phyloP scores from a whole-genome alignment of 345 rosid genomes.

The Hibiscus trionum region DNA sequence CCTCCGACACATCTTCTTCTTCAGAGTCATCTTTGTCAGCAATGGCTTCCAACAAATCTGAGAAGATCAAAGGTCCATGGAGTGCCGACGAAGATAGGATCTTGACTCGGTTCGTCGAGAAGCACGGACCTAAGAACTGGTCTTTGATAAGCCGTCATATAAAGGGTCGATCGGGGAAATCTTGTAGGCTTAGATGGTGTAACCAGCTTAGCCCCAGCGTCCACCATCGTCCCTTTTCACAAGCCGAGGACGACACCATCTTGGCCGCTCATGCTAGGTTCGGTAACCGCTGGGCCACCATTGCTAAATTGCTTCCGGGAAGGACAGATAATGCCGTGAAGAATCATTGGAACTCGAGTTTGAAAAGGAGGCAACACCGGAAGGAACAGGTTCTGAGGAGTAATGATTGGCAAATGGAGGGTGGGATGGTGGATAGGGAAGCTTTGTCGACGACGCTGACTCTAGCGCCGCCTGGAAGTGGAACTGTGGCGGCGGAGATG shows the following conservation, averaged over 20 bases:
- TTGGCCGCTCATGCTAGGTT: constrained; percentile 47
- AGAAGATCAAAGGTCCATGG: constrained; percentile 60
- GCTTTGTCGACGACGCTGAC: constrained; percentile 50
- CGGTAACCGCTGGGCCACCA: constrained; percentile 63
- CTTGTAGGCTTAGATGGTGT: constrained; percentile 54
- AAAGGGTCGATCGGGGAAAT: constrained; percentile 52
- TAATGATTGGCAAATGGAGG: not conserved
- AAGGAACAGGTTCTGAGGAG: not conserved
- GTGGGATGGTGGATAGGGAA: constrained; percentile 23
- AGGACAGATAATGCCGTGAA: constrained; percentile 59
- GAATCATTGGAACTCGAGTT: constrained; percentile 59
- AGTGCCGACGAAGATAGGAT: constrained; percentile 64
- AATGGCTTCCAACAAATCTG: constrained; percentile 16
- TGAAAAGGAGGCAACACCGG: constrained; percentile 27
- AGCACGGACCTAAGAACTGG: constrained; percentile 53
- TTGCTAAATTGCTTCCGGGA: constrained; percentile 47
- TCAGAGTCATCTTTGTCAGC: constrained; percentile 34
- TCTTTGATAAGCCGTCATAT: constrained; percentile 44
- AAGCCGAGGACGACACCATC: constrained; percentile 43
- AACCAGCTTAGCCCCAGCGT: constrained; percentile 51
- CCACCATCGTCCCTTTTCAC: constrained; percentile 51
- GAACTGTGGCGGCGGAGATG: constrained; percentile 13
- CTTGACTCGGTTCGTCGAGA: constrained; percentile 45
- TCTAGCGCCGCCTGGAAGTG: constrained; percentile 52
- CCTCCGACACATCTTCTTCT: constrained; percentile 40